A percentile compares a stretch with the other conserved stretches of the same genome.
phyloP scores from a whole-genome alignment of 116 monocot species.

The Zostera marina region DNA sequence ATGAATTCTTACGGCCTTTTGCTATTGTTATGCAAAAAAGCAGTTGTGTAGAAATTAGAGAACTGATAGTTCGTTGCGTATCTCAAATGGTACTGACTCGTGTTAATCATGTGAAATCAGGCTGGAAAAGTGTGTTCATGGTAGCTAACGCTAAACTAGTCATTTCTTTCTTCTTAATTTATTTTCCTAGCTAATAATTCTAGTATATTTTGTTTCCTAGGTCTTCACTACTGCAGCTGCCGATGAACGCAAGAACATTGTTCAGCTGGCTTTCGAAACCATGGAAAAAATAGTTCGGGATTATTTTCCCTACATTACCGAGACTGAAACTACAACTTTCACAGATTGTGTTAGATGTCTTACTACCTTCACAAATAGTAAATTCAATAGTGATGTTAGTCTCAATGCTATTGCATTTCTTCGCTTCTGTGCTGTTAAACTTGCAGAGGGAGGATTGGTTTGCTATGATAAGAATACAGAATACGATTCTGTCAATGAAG shows the following conservation, averaged over 20 bases:
- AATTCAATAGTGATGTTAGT: constrained; percentile 86
- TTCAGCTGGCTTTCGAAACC: constrained; percentile 80
- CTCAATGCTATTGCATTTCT: constrained; percentile 98
- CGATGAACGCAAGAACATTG: constrained; percentile 89
- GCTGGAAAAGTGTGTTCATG: constrained; percentile 96
- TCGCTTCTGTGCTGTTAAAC: constrained; percentile 94
- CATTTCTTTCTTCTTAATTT: neutral
- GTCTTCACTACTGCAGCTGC: constrained; percentile 78
- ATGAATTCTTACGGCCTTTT: constrained; percentile 91
- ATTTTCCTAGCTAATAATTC: neutral
- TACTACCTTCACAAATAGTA: constrained; percentile 77
- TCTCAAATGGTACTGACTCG: constrained; percentile 95
- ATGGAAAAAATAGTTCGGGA: constrained; percentile 98
- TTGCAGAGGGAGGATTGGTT: constrained; percentile 82
- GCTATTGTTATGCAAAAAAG: constrained; percentile 92
- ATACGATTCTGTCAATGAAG: constrained; percentile 21
- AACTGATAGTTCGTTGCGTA: constrained; percentile 80
- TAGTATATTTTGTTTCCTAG: constrained; percentile 11
- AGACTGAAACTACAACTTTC: constrained; percentile 86
- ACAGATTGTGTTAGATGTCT: constrained; percentile 95
- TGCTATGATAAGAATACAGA: constrained; percentile 45
- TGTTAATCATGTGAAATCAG: constrained; percentile 91
- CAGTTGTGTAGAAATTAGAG: constrained; percentile 66
- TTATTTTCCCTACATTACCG: constrained; percentile 91
- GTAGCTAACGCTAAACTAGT: constrained; percentile 18